phyloP scores from a whole-genome alignment of 257 asterid species.

The Solanum bulbocastanum region DNA sequence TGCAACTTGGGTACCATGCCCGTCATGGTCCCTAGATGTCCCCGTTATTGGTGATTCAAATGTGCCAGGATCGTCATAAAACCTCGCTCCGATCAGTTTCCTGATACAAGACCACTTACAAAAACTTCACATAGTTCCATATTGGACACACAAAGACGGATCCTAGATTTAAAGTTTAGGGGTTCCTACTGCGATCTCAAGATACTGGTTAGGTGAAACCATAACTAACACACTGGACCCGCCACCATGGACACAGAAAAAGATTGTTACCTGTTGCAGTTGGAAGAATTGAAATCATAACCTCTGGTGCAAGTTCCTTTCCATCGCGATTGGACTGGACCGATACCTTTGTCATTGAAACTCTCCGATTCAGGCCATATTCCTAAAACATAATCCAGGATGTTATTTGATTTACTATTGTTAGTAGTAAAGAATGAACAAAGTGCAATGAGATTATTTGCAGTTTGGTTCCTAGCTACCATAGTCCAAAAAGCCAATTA shows the following conservation, averaged over 20 bases:
- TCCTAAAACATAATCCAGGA: constrained; percentile 24
- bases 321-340: constrained; percentile 56
- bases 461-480: background rate
- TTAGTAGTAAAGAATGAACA: background rate
- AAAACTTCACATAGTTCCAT: background rate
- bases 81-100: constrained; percentile 75
- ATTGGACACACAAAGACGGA: background rate
- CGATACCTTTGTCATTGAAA: constrained; percentile 40
- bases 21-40: constrained; percentile 49
- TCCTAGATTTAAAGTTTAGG: too few relatives aligned
- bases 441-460: background rate
- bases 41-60: background rate
- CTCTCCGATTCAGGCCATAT: constrained; percentile 84
- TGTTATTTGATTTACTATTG: background rate
- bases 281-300: constrained; percentile 31
- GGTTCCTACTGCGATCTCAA: background rate
- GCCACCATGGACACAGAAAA: background rate
- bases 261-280: constrained; percentile 45
- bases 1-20: constrained; percentile 81
- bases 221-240: background rate
- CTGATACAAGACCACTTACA: constrained; percentile 7
- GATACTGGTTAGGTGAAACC: background rate
- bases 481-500: background rate
- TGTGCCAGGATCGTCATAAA: constrained; percentile 16
- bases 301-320: constrained; percentile 70